These are phyloP conservation scores for Neophaeococcomyces aloes DNA, from an alignment of 2,329 filamentous ascomycete species.

Conservation along the genomic window DNA sequence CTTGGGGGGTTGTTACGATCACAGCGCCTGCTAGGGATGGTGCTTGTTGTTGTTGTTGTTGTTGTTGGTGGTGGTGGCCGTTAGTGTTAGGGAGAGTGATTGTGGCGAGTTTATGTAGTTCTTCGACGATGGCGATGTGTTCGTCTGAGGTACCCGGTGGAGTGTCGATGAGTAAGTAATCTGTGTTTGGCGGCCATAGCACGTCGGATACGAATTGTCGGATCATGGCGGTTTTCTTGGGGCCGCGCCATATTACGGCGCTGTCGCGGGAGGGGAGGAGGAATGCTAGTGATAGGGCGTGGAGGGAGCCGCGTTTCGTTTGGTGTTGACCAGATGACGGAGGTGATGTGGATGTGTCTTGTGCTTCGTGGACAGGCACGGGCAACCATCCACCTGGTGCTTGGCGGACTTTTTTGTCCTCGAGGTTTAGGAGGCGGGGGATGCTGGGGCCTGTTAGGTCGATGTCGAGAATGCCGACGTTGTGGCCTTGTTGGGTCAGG, in stretches of 20 bases:
- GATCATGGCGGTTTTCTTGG: slow-evolving; percentile 99
- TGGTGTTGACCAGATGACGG: neutral
- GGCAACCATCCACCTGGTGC: slow-evolving; percentile 87
- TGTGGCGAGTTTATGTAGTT: slow-evolving; percentile 47
- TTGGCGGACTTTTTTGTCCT: slow-evolving; percentile 80
- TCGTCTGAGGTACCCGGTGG: slow-evolving; percentile 94
- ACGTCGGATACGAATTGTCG: slow-evolving; percentile 90
- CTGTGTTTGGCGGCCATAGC: slow-evolving; percentile 68
- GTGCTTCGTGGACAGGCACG: slow-evolving; percentile 63
- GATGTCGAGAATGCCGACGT: slow-evolving; percentile 89
- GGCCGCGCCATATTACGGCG: slow-evolving; percentile 92
- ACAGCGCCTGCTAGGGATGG: slow-evolving; percentile 69
- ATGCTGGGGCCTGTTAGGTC: slow-evolving; percentile 95
- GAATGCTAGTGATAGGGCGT: slow-evolving; percentile 88
- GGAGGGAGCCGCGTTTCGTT: slow-evolving; percentile 29
- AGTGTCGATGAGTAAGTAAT: slow-evolving; percentile 90
- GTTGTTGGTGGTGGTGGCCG: slow-evolving; percentile 14
- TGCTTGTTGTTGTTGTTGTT: no score
- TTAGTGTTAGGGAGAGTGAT: slow-evolving; percentile 14
- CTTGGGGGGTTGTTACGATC: slow-evolving; percentile 91
- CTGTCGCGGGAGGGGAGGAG: slow-evolving; percentile 72
- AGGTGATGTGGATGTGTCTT: neutral
- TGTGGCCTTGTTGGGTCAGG: slow-evolving; percentile 71
- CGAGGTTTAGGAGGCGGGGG: slow-evolving; percentile 84
- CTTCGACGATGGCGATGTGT: slow-evolving; percentile 89